phyloP scores from a whole-genome alignment of 1,284 basidiomycete species.

The Termitomyces sp. region DNA sequence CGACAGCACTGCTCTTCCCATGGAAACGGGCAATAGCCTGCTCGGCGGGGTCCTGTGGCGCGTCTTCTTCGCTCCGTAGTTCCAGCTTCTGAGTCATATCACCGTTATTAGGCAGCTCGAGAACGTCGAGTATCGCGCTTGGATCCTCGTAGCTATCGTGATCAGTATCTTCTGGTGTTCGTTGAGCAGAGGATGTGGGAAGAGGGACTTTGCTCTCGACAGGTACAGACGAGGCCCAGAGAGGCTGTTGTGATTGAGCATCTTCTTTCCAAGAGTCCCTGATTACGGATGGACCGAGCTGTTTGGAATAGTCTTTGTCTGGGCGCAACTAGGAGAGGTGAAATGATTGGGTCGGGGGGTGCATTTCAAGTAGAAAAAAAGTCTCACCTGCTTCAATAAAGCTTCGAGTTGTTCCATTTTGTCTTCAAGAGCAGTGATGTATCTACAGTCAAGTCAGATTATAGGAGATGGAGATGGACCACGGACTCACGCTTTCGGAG shows the following conservation, averaged over 20 bases:
- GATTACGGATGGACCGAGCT: slow-evolving; percentile 64
- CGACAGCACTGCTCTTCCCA: slow-evolving; percentile 56
- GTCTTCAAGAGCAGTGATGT: slow-evolving; percentile 74
- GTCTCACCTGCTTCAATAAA: slow-evolving; percentile 56
- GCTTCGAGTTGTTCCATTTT: slow-evolving; percentile 68
- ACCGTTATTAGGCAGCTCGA: slow-evolving; percentile 29
- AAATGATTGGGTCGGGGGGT: not conserved
- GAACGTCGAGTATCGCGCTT: slow-evolving; percentile 10
- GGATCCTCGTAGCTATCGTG: slow-evolving; percentile 13
- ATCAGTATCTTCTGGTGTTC: slow-evolving; percentile 7
- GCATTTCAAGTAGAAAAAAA: slow-evolving; percentile 2
- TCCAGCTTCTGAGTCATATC: slow-evolving; percentile 27
- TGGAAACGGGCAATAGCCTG: slow-evolving; percentile 43
- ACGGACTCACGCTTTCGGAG: slow-evolving; percentile 66
- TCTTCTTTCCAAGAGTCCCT: slow-evolving; percentile 68
- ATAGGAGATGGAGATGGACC: slow-evolving; percentile 20
- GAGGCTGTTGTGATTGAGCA: slow-evolving; percentile 4
- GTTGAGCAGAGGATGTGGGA: not conserved
- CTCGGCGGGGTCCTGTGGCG: slow-evolving; percentile 11
- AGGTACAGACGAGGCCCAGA: slow-evolving; percentile 1
- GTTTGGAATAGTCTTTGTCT: slow-evolving; percentile 57
- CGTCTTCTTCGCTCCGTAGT: slow-evolving; percentile 25
- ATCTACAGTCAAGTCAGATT: slow-evolving; percentile 39
- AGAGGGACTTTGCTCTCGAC: not conserved
- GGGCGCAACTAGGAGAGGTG: slow-evolving; percentile 54